phyloP scores from a whole-genome alignment of 495 filamentous ascomycete species.

The Podospora bellae-mahoneyi region DNA sequence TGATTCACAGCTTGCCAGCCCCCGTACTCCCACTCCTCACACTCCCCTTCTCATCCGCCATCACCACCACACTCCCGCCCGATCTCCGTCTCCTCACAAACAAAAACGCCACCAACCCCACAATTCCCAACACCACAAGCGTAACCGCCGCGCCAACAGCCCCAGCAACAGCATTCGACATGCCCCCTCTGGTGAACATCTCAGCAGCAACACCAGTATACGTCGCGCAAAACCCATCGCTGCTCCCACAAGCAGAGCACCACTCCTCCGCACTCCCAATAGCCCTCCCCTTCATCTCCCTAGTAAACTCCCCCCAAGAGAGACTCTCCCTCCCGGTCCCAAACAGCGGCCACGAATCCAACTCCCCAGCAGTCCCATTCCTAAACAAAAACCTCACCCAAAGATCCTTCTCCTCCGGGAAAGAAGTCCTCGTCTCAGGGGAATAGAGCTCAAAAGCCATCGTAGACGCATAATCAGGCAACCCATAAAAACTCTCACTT shows the following conservation, averaged over 20 bases:
- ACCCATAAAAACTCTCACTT: constrained; percentile 16
- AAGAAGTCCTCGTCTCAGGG: not conserved
- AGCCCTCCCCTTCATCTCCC: constrained; percentile 5
- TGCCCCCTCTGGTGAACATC: not conserved
- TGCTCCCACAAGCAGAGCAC: constrained; percentile 19
- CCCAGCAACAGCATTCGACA: not conserved
- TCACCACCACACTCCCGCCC: not conserved
- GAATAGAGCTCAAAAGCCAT: constrained; percentile 27
- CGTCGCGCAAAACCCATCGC: constrained; percentile 19
- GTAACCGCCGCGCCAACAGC: not conserved
- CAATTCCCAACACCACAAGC: not conserved
- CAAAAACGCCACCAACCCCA: not conserved
- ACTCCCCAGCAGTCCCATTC: constrained; percentile 19
- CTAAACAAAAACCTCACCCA: constrained; percentile 23
- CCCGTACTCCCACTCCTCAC: not conserved
- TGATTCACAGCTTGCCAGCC: not conserved
- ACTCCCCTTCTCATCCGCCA: not conserved
- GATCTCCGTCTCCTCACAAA: not conserved
- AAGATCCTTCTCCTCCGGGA: not conserved
- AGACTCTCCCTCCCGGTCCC: constrained; percentile 8
- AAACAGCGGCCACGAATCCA: constrained; percentile 20
- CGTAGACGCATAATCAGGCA: constrained; percentile 25
- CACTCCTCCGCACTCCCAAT: constrained; percentile 16
- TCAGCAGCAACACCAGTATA: not conserved
- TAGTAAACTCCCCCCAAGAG: constrained; percentile 19